phyloP scores from a whole-genome alignment of 192 early-diverging fungal species.

The Coemansia asiatica region DNA sequence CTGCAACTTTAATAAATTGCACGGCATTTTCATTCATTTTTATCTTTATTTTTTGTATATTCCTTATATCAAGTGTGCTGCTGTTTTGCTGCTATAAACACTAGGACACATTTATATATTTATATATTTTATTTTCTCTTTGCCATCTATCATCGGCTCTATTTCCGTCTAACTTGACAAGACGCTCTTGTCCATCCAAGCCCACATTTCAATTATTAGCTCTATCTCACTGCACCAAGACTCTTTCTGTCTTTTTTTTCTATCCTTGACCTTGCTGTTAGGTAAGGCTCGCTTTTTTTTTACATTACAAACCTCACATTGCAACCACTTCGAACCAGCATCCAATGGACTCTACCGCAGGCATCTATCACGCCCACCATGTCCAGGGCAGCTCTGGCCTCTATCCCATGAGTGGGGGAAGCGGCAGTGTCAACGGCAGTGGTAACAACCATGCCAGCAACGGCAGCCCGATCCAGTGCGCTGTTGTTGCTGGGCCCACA shows the following conservation, averaged over 20 bases:
- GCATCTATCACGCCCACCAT: slow-evolving; percentile 25
- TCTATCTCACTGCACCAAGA: too few relatives aligned
- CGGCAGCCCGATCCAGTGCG: background rate
- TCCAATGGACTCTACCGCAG: slow-evolving; percentile 29
- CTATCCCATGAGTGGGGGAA: slow-evolving; percentile 28
- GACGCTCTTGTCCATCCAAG: too few relatives aligned
- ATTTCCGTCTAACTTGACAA: too few relatives aligned
- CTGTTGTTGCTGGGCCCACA: background rate
- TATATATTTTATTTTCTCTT: too few relatives aligned
- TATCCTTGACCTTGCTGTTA: too few relatives aligned
- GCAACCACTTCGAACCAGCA: background rate
- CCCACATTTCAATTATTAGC: too few relatives aligned
- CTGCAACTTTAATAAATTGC: background rate
- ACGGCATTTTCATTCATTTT: background rate
- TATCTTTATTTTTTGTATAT: background rate
- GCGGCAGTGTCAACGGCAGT: background rate
- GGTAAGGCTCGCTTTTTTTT: background rate
- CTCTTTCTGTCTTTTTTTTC: too few relatives aligned
- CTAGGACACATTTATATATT: too few relatives aligned
- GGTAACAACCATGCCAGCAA: background rate
- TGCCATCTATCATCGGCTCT: too few relatives aligned
- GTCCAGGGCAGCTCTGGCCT: slow-evolving; percentile 17
- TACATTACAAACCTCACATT: background rate
- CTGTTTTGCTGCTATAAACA: too few relatives aligned
- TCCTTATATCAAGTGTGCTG: background rate